Evolutionary conservation across 2,329 filamentous ascomycete species (phyloP).

Genomic region (Nannizzia gypsea): DNA sequence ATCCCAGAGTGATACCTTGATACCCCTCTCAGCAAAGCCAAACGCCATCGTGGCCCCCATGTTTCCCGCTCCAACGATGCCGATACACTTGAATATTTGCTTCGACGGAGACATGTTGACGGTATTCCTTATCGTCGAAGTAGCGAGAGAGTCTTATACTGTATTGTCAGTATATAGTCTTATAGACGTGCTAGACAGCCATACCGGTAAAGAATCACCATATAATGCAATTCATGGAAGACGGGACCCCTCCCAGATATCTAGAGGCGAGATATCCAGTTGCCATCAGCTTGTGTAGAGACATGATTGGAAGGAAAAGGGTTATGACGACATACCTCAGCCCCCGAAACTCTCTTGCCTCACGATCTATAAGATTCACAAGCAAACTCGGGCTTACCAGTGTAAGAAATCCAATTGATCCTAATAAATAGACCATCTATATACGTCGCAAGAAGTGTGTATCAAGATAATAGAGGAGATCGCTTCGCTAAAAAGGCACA

Average conservation of each 20-base stretch:
- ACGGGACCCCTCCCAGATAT: neutral
- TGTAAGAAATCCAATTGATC: neutral
- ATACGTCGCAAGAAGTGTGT: neutral
- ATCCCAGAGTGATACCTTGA: slow-evolving; percentile 32
- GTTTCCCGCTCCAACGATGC: slow-evolving; percentile 31
- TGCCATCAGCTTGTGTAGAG: neutral
- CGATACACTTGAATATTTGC: slow-evolving; percentile 27
- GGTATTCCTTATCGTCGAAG: neutral
- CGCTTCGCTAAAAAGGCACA: slow-evolving; percentile 1
- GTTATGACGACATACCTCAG: slow-evolving; percentile 5
- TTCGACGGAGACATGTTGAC: slow-evolving; percentile 10
- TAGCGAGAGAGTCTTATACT: neutral
- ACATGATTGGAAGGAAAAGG: slow-evolving; percentile 1
- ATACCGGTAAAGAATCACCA: neutral
- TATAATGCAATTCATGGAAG: neutral
- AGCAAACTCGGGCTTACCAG: neutral
- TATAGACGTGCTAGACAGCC: neutral
- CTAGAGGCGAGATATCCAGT: neutral
- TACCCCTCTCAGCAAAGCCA: slow-evolving; percentile 29
- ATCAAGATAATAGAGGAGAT: neutral
- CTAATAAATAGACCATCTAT: neutral
- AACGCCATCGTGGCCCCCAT: slow-evolving; percentile 36
- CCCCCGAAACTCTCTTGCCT: neutral
- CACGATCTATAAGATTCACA: neutral
- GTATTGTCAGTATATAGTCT: neutral